Conservation (phyloP, 2,329 filamentous ascomycete species). For the Zasmidium angulare region DNA sequence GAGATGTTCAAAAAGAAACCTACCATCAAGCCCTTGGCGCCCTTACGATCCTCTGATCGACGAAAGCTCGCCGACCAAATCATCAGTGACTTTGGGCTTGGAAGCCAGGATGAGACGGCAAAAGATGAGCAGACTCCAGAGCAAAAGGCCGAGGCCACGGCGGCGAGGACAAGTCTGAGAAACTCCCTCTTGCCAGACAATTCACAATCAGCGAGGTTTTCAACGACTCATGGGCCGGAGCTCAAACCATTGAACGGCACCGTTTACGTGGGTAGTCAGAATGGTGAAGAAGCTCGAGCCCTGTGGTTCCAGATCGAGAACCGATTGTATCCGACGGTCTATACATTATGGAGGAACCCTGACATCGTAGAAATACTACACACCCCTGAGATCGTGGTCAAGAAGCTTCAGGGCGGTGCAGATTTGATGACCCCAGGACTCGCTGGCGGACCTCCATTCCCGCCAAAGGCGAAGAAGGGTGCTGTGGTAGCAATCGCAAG, state of each 20-base stretch:
- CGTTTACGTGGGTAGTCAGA: conserved; percentile 62
- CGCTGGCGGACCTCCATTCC: conserved; percentile 64
- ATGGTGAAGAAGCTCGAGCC: conserved; percentile 58
- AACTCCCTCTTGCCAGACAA: conserved; percentile 64
- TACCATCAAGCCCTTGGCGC: conserved; percentile 64
- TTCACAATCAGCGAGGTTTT: conserved; percentile 62
- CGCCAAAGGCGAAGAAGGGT: conserved; percentile 57
- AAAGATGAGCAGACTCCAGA: conserved; percentile 38
- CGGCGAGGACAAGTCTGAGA: conserved; percentile 53
- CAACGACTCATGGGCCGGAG: conserved; percentile 63
- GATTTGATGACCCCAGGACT: conserved; percentile 70
- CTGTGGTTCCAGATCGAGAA: conserved; percentile 66
- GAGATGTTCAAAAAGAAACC: conserved; percentile 42
- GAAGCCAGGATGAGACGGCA: conserved; percentile 16
- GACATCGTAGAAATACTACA: conserved; percentile 63
- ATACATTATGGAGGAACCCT: conserved; percentile 66
- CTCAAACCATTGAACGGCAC: conserved; percentile 62
- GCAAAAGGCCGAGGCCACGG: conserved; percentile 45
- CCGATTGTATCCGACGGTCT: conserved; percentile 56
- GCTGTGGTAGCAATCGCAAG: conserved; percentile 64
- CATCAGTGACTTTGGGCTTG: conserved; percentile 60
- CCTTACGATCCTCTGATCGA: conserved; percentile 66
- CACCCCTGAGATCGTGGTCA: conserved; percentile 61
- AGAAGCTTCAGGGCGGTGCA: conserved; percentile 63
- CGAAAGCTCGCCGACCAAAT: conserved; percentile 67